phyloP scores from a whole-genome alignment of 306 rosid species.

The Cucurbita ficifolia region DNA sequence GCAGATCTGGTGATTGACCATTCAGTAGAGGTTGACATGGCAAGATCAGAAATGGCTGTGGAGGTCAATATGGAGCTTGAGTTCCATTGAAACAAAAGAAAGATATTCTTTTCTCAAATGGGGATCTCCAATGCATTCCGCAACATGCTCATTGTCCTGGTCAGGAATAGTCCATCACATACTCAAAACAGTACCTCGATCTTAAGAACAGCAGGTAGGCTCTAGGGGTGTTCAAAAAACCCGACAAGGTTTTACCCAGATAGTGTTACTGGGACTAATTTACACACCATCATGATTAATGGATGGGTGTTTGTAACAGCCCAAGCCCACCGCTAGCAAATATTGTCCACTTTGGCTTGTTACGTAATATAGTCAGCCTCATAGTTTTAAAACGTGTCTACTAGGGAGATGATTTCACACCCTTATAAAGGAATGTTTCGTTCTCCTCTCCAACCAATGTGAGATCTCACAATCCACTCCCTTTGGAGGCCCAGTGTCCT shows the following conservation, averaged over 20 bases:
- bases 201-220: neutral
- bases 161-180: constrained; percentile 94
- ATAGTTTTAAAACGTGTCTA: too few species aligned
- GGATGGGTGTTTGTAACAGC: constrained; percentile 9
- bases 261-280: constrained; percentile 85
- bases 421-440: too few species aligned
- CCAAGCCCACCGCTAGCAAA: too few species aligned
- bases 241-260: constrained; percentile 48
- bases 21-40: constrained; percentile 86
- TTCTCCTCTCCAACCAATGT: too few species aligned
- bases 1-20: constrained; percentile 94
- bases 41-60: constrained; percentile 79
- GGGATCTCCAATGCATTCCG: constrained; percentile 80
- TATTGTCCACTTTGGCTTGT: too few species aligned
- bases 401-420: too few species aligned
- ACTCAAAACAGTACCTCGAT: neutral
- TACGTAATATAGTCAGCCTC: too few species aligned
- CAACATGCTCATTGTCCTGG: constrained; percentile 89
- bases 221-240: neutral
- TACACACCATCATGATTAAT: constrained; percentile 89
- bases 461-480: too few species aligned
- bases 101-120: constrained; percentile 85
- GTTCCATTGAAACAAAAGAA: constrained; percentile 64
- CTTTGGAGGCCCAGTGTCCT: too few species aligned
- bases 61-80: constrained; percentile 81